These are phyloP conservation scores for Pseudogymnoascus sp. DNA, from an alignment of 2,329 filamentous ascomycete species.

Conservation along the genomic window DNA sequence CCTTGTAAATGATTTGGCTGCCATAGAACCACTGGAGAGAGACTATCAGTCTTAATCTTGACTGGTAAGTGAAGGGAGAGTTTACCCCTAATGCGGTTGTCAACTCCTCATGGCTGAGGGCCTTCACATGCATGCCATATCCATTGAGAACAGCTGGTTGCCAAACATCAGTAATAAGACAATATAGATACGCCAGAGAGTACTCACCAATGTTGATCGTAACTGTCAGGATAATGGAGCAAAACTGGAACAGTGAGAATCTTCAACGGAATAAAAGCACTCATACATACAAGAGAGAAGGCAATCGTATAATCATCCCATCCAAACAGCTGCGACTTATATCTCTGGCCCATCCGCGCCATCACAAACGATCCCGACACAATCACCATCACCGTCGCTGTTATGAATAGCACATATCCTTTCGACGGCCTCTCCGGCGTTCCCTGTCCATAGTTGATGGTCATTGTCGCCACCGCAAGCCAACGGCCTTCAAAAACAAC, in stretches of 20 bases:
- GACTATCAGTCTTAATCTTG: neutral
- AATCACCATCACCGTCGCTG: neutral
- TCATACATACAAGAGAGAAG: neutral
- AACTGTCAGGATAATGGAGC: neutral
- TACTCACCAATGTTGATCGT: neutral
- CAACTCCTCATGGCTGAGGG: slow-evolving; percentile 30
- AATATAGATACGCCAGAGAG: neutral
- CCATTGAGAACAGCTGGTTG: slow-evolving; percentile 33
- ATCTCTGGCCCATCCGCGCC: neutral
- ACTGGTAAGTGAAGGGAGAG: neutral
- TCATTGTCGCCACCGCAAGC: neutral
- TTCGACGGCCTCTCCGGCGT: neutral
- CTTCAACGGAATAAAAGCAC: neutral
- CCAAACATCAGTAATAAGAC: neutral
- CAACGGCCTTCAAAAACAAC: neutral
- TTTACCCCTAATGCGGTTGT: slow-evolving; percentile 30
- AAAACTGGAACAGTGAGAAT: neutral
- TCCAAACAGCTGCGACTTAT: neutral
- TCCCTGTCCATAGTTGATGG: neutral
- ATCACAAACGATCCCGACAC: neutral
- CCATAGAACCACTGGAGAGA: slow-evolving; percentile 39
- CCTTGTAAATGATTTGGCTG: slow-evolving; percentile 46
- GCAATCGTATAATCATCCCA: neutral
- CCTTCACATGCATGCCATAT: slow-evolving; percentile 35
- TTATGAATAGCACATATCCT: neutral